Evolutionary conservation across 2,329 filamentous ascomycete genomes (phyloP).

Genomic region (Hymenoscyphus repandus): DNA sequence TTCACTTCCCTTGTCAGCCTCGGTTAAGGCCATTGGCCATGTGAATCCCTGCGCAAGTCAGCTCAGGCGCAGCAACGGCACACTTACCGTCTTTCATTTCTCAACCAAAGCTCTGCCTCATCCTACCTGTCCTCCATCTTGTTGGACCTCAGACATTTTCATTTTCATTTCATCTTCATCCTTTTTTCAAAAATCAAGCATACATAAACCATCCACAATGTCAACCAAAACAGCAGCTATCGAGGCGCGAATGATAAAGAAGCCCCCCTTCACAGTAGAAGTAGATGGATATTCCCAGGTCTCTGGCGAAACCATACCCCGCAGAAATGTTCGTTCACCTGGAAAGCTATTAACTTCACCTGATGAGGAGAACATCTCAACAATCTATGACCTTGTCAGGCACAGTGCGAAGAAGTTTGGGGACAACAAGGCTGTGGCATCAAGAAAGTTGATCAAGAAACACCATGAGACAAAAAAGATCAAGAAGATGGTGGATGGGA

Average conservation of each 20-base stretch:
- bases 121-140: no score
- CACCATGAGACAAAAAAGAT: slow-evolving; percentile 80
- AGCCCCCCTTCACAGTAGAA: slow-evolving; percentile 56
- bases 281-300: slow-evolving; percentile 50
- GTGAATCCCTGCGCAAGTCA: slow-evolving; percentile 1
- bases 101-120: background rate
- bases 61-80: slow-evolving; percentile 6
- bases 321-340: slow-evolving; percentile 50
- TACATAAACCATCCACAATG: slow-evolving; percentile 10
- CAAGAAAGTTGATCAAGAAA: slow-evolving; percentile 64
- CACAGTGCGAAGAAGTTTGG: slow-evolving; percentile 58
- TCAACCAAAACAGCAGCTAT: slow-evolving; percentile 13
- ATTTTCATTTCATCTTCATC: background rate
- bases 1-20: no score
- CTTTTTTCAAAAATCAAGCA: background rate
- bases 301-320: slow-evolving; percentile 61
- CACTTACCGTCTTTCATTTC: background rate
- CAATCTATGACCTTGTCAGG: slow-evolving; percentile 63
- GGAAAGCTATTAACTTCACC: slow-evolving; percentile 41
- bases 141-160: background rate
- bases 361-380: slow-evolving; percentile 43
- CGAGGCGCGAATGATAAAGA: slow-evolving; percentile 25
- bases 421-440: slow-evolving; percentile 58
- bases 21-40: background rate
- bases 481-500: slow-evolving; percentile 77